A percentile compares a stretch with the other conserved stretches of the same genome.
Evolutionary conservation across 225 moss, liverwort and hornwort genomes (phyloP).

Genomic region (Physcomitrium patens): DNA sequence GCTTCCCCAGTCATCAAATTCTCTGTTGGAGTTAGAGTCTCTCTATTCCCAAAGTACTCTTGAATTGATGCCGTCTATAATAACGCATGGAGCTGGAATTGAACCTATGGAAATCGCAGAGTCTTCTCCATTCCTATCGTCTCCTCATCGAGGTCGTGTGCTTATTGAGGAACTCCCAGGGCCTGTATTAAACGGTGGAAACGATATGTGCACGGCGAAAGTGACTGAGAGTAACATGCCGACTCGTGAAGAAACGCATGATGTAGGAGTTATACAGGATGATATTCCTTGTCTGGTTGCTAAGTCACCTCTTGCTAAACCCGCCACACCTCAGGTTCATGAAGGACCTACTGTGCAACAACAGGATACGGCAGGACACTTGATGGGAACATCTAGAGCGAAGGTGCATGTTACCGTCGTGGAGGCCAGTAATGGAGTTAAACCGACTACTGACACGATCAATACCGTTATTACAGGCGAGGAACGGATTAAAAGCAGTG

Average conservation of each 20-base stretch:
- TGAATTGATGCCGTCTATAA: constrained; percentile 6
- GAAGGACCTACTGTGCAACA: neutral
- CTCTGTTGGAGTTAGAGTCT: neutral
- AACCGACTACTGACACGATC: neutral
- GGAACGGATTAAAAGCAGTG: neutral
- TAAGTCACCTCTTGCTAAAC: constrained; percentile 6
- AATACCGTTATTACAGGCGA: neutral
- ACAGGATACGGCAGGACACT: neutral
- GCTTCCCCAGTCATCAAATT: constrained; percentile 25
- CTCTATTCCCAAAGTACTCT: neutral
- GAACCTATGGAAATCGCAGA: neutral
- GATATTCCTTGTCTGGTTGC: constrained; percentile 36
- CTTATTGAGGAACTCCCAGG: constrained; percentile 14
- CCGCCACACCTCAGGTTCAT: neutral
- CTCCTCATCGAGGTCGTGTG: neutral
- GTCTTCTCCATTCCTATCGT: neutral
- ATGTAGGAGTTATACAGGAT: constrained; percentile 27
- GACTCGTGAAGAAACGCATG: constrained; percentile 23
- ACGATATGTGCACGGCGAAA: neutral
- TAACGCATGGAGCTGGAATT: neutral
- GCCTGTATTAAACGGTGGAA: neutral
- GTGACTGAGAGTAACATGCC: neutral
- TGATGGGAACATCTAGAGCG: neutral
- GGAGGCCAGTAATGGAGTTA: neutral
- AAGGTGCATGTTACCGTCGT: neutral